These are phyloP conservation scores for Pseudozyma tsukubaensis DNA, from an alignment of 1,284 basidiomycete species.

Conservation along the genomic window DNA sequence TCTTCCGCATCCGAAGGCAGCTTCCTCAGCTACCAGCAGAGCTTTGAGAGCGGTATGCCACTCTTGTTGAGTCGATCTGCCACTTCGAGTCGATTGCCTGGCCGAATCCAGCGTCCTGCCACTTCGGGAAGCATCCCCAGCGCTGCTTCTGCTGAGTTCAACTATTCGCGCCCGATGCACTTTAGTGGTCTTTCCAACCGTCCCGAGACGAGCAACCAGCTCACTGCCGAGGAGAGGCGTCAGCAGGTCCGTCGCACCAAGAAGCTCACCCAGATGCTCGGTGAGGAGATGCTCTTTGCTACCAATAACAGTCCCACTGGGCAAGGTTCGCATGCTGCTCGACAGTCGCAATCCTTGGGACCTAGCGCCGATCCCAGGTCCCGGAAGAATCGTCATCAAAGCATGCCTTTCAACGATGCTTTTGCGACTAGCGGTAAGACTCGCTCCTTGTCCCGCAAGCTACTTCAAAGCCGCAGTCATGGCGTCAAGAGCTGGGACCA, in stretches of 20 bases:
- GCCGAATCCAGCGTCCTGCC: conserved; percentile 11
- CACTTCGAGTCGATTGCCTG: conserved; percentile 3
- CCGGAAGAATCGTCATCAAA: conserved; percentile 20
- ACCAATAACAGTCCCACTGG: not conserved
- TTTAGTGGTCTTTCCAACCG: conserved; percentile 2
- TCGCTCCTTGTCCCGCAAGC: conserved; percentile 22
- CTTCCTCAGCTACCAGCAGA: conserved; percentile 39
- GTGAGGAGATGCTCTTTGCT: conserved; percentile 50
- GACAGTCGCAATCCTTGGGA: conserved; percentile 4
- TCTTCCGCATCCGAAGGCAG: conserved; percentile 36
- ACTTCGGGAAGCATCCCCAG: conserved; percentile 21
- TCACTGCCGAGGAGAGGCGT: conserved; percentile 42
- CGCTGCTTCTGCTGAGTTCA: not conserved
- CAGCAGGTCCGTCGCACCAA: conserved; percentile 49
- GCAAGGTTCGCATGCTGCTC: not conserved
- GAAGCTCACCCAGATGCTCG: conserved; percentile 57
- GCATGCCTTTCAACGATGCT: conserved; percentile 17
- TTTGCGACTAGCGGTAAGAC: conserved; percentile 16
- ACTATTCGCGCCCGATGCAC: conserved; percentile 1
- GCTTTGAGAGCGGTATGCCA: conserved; percentile 45
- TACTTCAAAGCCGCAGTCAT: conserved; percentile 22
- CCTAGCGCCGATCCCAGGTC: not conserved
- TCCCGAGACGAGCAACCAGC: conserved; percentile 42
- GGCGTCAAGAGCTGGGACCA: conserved; percentile 24
- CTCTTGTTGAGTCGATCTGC: conserved; percentile 19